A percentile compares a stretch with the other conserved stretches of the same genome.
Evolutionary conservation across 2,329 filamentous ascomycete species (phyloP).

Genomic region (Xylaria sp.): DNA sequence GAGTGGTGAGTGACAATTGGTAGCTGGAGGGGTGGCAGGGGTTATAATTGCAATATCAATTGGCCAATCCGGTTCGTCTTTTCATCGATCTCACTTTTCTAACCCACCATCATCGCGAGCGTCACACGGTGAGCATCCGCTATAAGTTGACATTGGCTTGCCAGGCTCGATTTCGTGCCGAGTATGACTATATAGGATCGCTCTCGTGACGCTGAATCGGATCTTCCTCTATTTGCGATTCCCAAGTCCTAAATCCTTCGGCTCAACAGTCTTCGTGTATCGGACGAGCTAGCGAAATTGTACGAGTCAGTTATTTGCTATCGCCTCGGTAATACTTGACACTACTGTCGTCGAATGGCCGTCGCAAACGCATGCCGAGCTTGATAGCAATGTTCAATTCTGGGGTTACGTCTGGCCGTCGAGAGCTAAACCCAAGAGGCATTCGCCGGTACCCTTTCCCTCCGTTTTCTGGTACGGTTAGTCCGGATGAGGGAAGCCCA

Average conservation of each 20-base stretch:
- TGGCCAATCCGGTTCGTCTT: constrained; percentile 44
- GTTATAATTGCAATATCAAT: constrained; percentile 32
- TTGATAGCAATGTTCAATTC: constrained; percentile 18
- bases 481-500: constrained; percentile 26
- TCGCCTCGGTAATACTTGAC: not conserved
- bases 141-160: constrained; percentile 18
- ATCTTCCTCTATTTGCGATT: constrained; percentile 13
- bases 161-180: constrained; percentile 9
- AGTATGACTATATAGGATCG: constrained; percentile 17
- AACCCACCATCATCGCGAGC: constrained; percentile 13
- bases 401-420: constrained; percentile 20
- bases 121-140: constrained; percentile 24
- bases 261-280: constrained; percentile 9
- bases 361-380: constrained; percentile 4
- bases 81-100: constrained; percentile 25
- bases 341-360: not conserved
- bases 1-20: constrained; percentile 10
- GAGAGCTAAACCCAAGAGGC: constrained; percentile 25
- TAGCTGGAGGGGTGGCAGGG: constrained; percentile 23
- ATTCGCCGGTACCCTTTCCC: constrained; percentile 12
- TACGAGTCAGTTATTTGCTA: constrained; percentile 29
- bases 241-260: constrained; percentile 18
- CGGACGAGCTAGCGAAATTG: constrained; percentile 13
- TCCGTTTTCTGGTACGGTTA: constrained; percentile 17
- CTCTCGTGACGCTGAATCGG: constrained; percentile 24